These are phyloP conservation scores for Inonotus obliquus DNA, from an alignment of 1,284 basidiomycete species.

Conservation along the genomic window DNA sequence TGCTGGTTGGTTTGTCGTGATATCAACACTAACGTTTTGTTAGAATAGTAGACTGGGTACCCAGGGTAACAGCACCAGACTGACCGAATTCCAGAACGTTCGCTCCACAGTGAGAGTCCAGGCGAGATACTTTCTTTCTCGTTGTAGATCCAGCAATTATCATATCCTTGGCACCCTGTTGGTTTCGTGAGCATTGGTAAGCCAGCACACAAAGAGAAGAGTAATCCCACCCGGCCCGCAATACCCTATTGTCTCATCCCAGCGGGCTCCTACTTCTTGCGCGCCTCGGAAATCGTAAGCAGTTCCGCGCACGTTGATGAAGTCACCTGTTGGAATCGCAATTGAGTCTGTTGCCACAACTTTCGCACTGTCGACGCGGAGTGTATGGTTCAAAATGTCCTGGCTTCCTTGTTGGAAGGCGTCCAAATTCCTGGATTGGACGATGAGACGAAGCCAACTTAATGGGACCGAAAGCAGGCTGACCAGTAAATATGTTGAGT, in stretches of 20 bases:
- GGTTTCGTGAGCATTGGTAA: not conserved
- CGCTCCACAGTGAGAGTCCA: slow-evolving; percentile 39
- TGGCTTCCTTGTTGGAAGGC: slow-evolving; percentile 45
- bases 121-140: slow-evolving; percentile 27
- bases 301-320: slow-evolving; percentile 34
- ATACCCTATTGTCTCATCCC: slow-evolving; percentile 33
- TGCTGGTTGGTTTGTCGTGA: slow-evolving; percentile 42
- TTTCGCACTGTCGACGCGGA: slow-evolving; percentile 35
- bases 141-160: slow-evolving; percentile 45
- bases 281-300: slow-evolving; percentile 42
- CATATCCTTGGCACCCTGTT: slow-evolving; percentile 21
- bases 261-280: slow-evolving; percentile 36
- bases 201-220: not conserved
- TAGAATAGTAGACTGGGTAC: slow-evolving; percentile 7
- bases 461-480: too few relatives aligned
- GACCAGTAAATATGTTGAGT: slow-evolving; percentile 55
- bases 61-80: slow-evolving; percentile 4
- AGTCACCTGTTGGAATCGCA: slow-evolving; percentile 40
- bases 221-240: slow-evolving; percentile 39
- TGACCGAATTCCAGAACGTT: slow-evolving; percentile 42
- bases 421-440: slow-evolving; percentile 47
- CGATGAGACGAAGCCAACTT: too few relatives aligned
- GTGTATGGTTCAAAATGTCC: slow-evolving; percentile 41
- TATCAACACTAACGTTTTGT: slow-evolving; percentile 32
- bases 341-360: slow-evolving; percentile 40